These are phyloP conservation scores for Mollisiaceae sp. DNA, from an alignment of 2,329 filamentous ascomycete species.

Conservation along the genomic window DNA sequence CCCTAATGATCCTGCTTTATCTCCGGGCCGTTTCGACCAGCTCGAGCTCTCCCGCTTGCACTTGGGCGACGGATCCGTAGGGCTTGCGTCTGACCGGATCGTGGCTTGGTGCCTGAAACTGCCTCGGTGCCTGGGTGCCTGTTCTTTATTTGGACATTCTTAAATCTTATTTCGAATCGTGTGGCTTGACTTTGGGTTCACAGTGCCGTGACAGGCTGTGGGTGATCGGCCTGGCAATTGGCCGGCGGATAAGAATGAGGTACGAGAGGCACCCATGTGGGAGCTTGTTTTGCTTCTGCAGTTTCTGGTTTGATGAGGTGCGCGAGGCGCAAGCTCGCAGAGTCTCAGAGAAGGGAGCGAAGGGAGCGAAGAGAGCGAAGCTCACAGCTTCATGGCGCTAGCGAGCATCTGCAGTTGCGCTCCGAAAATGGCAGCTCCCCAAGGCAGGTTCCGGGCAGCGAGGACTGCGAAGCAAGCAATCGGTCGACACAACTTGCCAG, in stretches of 20 bases:
- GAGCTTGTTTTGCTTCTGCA: constrained; percentile 21
- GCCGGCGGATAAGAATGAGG: constrained; percentile 15
- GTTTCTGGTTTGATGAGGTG: constrained; percentile 22
- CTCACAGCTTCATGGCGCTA: constrained; percentile 12
- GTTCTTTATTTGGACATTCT: constrained; percentile 15
- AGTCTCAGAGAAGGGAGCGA: neutral
- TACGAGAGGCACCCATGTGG: constrained; percentile 6
- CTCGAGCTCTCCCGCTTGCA: neutral
- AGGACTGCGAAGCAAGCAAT: neutral
- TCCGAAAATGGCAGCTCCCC: constrained; percentile 8
- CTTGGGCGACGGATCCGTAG: neutral
- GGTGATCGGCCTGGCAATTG: constrained; percentile 12
- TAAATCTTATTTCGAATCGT: constrained; percentile 20
- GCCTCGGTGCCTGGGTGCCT: neutral
- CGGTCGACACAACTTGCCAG: constrained; percentile 1
- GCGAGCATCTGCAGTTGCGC: neutral
- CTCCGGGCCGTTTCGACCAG: neutral
- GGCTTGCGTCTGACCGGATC: neutral
- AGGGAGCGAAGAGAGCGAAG: too few relatives aligned
- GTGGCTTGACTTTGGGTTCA: constrained; percentile 17
- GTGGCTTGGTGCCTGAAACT: constrained; percentile 2
- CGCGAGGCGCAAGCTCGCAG: constrained; percentile 8
- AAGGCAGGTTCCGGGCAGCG: constrained; percentile 3
- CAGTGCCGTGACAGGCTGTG: constrained; percentile 19
- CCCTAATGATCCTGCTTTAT: constrained; percentile 6